phyloP scores from a whole-genome alignment of 257 asterid genomes.

The Ilex aquifolium region DNA sequence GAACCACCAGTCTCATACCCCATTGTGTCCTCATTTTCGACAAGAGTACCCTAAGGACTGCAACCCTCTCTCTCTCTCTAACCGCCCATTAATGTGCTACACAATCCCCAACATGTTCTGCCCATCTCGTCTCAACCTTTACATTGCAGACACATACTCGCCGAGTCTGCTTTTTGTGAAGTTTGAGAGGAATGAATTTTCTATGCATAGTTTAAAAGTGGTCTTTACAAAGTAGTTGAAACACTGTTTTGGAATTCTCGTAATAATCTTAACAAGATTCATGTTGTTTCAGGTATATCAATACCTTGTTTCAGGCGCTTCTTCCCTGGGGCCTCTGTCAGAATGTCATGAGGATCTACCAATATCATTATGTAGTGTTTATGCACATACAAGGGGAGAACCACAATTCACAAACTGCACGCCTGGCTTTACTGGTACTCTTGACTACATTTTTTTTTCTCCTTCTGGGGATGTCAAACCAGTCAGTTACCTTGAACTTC shows the following conservation, averaged over 20 bases:
- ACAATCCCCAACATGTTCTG: no score
- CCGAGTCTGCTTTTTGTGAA: no score
- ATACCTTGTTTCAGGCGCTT: slow-evolving; percentile 52
- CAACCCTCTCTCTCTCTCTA: no score
- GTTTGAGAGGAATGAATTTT: no score
- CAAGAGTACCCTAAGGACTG: no score
- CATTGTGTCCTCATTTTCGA: no score
- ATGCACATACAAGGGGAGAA: slow-evolving; percentile 69
- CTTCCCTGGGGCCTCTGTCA: slow-evolving; percentile 17
- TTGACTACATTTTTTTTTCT: slow-evolving; percentile 77
- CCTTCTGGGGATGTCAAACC: slow-evolving; percentile 51
- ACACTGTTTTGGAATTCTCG: neutral
- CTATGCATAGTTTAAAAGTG: no score
- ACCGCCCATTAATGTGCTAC: no score
- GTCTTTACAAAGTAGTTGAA: no score
- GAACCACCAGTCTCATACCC: no score
- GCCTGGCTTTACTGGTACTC: slow-evolving; percentile 82
- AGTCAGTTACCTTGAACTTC: slow-evolving; percentile 69
- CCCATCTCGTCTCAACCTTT: no score
- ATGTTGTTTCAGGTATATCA: slow-evolving; percentile 62
- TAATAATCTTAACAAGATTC: neutral
- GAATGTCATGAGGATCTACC: slow-evolving; percentile 46
- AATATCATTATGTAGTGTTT: slow-evolving; percentile 59
- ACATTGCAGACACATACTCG: no score
- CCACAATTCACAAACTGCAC: slow-evolving; percentile 91